phyloP scores from a whole-genome alignment of 2,329 filamentous ascomycete species.

The Fusarium pseudoanthophilum region DNA sequence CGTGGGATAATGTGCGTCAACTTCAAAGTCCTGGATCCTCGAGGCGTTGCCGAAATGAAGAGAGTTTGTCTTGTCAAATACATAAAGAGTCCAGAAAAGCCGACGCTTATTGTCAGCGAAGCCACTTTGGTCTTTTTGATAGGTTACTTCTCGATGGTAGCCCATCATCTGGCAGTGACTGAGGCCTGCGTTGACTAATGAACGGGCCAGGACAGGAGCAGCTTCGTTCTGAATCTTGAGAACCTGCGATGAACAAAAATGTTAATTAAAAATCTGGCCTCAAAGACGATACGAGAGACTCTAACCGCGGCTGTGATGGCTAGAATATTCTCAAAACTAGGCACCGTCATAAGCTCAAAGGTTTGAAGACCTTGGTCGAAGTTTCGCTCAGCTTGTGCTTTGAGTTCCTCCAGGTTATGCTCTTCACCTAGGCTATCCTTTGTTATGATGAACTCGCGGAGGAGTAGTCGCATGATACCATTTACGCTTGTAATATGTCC shows the following conservation, averaged over 20 bases:
- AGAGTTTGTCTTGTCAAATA: constrained; percentile 32
- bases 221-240: constrained; percentile 26
- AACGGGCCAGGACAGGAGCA: constrained; percentile 19
- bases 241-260: neutral
- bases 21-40: constrained; percentile 31
- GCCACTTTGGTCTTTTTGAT: constrained; percentile 19
- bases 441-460: constrained; percentile 20
- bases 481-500: constrained; percentile 27
- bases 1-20: constrained; percentile 20
- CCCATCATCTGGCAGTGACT: constrained; percentile 38
- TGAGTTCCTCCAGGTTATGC: constrained; percentile 16
- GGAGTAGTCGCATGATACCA: constrained; percentile 19
- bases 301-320: constrained; percentile 24
- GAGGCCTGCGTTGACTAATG: constrained; percentile 19
- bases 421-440: constrained; percentile 15
- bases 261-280: rapidly evolving
- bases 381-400: constrained; percentile 20
- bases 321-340: constrained; percentile 35
- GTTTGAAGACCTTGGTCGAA: constrained; percentile 30
- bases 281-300: rapidly evolving
- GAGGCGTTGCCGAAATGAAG: constrained; percentile 27
- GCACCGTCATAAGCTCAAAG: constrained; percentile 27
- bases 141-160: constrained; percentile 30
- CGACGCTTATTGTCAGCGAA: constrained; percentile 18
- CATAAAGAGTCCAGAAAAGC: constrained; percentile 35